These are phyloP conservation scores for Thecaphora frezii DNA, from an alignment of 1,284 basidiomycete genomes.

Conservation along the genomic window DNA sequence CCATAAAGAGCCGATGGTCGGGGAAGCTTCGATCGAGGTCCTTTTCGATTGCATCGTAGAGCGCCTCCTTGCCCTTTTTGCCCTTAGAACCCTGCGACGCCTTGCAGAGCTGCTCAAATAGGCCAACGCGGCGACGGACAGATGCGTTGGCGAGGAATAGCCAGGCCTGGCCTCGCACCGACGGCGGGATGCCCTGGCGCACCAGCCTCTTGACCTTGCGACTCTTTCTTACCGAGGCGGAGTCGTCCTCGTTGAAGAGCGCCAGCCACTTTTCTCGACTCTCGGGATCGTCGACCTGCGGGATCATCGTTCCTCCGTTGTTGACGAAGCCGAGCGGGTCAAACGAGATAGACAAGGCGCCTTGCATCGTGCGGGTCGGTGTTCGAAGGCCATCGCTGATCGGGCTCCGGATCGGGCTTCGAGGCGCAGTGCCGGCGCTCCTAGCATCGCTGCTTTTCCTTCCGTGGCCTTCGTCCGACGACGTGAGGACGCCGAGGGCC, in stretches of 20 bases:
- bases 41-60: constrained; percentile 53
- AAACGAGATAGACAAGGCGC: constrained; percentile 3
- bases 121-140: constrained; percentile 41
- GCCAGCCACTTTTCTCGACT: constrained; percentile 75
- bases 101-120: constrained; percentile 52
- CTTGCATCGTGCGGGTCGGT: not conserved
- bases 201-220: constrained; percentile 82
- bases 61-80: constrained; percentile 44
- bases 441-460: constrained; percentile 20
- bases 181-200: constrained; percentile 72
- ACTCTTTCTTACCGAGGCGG: constrained; percentile 72
- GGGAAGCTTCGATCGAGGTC: constrained; percentile 54
- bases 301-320: not conserved
- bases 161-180: constrained; percentile 54
- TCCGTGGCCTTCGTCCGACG: constrained; percentile 5
- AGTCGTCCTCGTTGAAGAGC: constrained; percentile 68
- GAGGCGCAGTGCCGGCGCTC: constrained; percentile 1
- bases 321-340: constrained; percentile 43
- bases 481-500: constrained; percentile 20
- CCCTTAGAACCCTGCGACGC: constrained; percentile 36
- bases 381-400: constrained; percentile 6
- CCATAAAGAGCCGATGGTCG: constrained; percentile 46
- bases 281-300: constrained; percentile 67
- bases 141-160: constrained; percentile 49
- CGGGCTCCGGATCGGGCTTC: constrained; percentile 13